Base-by-base conservation (phyloP, 202 grass and related monocot species). In the Brachypodium distachyon region DNA sequence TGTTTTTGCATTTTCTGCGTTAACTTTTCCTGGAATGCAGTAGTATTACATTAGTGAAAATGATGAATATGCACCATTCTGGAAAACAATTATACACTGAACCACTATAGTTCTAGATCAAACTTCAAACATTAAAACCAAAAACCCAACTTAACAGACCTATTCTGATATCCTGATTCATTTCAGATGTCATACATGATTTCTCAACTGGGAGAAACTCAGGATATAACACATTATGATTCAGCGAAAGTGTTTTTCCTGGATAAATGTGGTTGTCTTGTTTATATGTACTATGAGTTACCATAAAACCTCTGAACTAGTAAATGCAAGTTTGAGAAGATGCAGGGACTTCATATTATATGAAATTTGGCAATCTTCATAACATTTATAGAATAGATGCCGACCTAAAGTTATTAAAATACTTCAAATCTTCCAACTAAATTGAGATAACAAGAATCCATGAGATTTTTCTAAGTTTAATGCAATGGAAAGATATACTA, bases 1-100 rank as follows among this genome's bases (percentile, higher is more conserved):
- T 92, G 82, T 61, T 92, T 88, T 74, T 95, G 87, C 13, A 72
- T 33, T 78, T 89, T 98, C 52, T 84, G 82, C 70, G 83, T 82
- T 76, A 83, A 63, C 48, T 92, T 90, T 63, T 77, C 81, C 86
- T 88, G 12, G 1, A 71, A 84, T 41, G 21, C 27, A 21, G 60
- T 4, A 23, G 16, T 26, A 76, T 32, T 51, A n/a, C 14, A 78
- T 79, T 44, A 68, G 28, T 50, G 14, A 1, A 29, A 12, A 79
- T 67, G 36, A 61, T 19, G 0, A n/a, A 7, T 18, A 43, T 40
- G 38, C 13, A 32, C 22, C 29, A 78, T 6, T 7, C 22, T 23
- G 19, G 10, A 53, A 72, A 67, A 38, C 5, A 72, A 28, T 63
- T 42, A 72, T 72, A 38, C 31, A 56, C 50, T 48, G 6, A 58